Base-by-base conservation (phyloP, 1,284 basidiomycete species). In the Microbotryum intermedium region DNA sequence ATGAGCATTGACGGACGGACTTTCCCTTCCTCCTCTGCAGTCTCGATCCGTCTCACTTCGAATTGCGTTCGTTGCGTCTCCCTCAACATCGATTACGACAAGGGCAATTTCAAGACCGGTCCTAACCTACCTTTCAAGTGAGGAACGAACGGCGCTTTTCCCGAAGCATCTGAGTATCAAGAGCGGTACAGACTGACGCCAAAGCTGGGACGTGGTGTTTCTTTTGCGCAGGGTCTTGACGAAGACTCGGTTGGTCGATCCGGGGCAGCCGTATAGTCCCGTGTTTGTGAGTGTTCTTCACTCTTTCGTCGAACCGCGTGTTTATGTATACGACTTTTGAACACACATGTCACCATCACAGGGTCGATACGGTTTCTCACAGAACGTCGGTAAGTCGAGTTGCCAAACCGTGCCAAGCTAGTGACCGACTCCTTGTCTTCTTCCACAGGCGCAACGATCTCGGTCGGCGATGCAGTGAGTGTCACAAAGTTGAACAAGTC, bases 31-130 rank as follows among this genome's bases (percentile, higher is more conserved):
- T 6, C 29, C 4, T 4, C 1, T 21, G 2, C 42, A 61, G 59
- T 50, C 2, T 47, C 29, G 9, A 55, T 62, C 16, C 42, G 53
- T 10, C 20, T 62, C 1, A 62, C 60, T 1, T 26, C 53, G 7
- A 62, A 62, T 45, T 62, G 60, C 50, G 57, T 62, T 0, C 43
- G 60, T 1, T 62, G 60, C 50, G 34, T 58, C 13, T 52, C 49
- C 11, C 60, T 62, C 53, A 62, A 62, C 28, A 58, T 62, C 34
- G 60, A 62, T 30, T 62, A 62, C 34, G 26, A 28, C 8, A 55
- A 42, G 1, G 60, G 60, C 7, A 46, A 58, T 13, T 48, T 43
- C 4, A 34, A 43, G 21, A 50, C 46, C 4, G 53, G 56, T 0
- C 34, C 23, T 5, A 23, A 44, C 7, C 44, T 55, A 0, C 57